phyloP scores from a whole-genome alignment of 768 basidiomycete genomes.

The Fomitopsis serialis region DNA sequence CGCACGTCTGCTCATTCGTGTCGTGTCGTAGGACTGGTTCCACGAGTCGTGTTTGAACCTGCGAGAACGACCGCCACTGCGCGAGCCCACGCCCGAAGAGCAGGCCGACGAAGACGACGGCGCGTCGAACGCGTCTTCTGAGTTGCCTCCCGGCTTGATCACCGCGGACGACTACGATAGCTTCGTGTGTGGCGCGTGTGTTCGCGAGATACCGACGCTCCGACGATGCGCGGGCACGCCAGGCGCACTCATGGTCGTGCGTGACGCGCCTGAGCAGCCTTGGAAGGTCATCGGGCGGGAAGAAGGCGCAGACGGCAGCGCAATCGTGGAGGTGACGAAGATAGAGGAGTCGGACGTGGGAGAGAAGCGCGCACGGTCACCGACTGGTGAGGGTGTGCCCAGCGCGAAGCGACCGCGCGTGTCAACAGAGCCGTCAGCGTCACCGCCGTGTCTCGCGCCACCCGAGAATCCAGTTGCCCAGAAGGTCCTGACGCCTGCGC shows the following conservation, averaged over 20 bases:
- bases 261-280: constrained; percentile 35
- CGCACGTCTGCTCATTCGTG: background rate
- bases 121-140: constrained; percentile 56
- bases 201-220: constrained; percentile 46
- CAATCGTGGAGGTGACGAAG: constrained; percentile 17
- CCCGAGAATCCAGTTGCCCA: constrained; percentile 40
- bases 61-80: constrained; percentile 54
- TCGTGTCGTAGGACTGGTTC: constrained; percentile 71
- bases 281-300: constrained; percentile 49
- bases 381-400: constrained; percentile 25
- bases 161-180: constrained; percentile 67
- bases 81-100: constrained; percentile 31
- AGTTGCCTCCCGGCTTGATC: constrained; percentile 63
- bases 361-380: constrained; percentile 41
- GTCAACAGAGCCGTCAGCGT: constrained; percentile 30
- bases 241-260: constrained; percentile 63
- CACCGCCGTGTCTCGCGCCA: constrained; percentile 51
- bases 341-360: constrained; percentile 4
- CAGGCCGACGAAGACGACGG: constrained; percentile 36
- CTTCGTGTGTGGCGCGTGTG: constrained; percentile 70
- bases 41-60: constrained; percentile 87
- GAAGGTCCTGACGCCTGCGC: constrained; percentile 28
- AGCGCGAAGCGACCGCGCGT: constrained; percentile 40
- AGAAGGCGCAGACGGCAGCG: constrained; percentile 23
- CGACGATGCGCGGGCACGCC: constrained; percentile 61